Conservation (phyloP, 2,329 filamentous ascomycete species). For the Plectosphaerella cucumerina region DNA sequence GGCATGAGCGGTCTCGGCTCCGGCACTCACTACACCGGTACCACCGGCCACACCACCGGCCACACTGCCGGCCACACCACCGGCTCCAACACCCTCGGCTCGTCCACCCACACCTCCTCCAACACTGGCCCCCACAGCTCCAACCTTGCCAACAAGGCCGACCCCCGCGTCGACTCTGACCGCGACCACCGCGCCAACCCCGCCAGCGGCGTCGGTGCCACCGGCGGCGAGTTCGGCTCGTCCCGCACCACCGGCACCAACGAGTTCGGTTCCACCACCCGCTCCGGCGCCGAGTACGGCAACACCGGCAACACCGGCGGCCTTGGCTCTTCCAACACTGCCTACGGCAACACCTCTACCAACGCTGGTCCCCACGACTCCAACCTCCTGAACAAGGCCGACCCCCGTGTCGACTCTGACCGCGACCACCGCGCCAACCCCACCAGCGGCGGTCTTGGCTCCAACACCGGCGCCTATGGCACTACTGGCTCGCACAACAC, state of each 20-base stretch:
- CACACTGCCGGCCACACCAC: conserved; percentile 2
- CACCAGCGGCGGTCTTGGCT: conserved; percentile 14
- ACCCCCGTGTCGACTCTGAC: conserved; percentile 53
- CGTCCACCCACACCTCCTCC: conserved; percentile 5
- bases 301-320: conserved; percentile 4
- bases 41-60: conserved; percentile 33
- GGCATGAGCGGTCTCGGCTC: conserved; percentile 1
- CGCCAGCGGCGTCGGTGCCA: conserved; percentile 1
- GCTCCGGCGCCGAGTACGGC: conserved; percentile 11
- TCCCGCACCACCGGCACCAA: conserved; percentile 25
- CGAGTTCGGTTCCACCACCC: conserved; percentile 22
- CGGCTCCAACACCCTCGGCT: conserved; percentile 1
- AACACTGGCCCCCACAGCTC: conserved; percentile 32
- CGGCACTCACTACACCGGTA: conserved; percentile 29
- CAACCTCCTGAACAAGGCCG: conserved; percentile 43
- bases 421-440: conserved; percentile 32
- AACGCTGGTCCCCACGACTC: conserved; percentile 40
- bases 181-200: conserved; percentile 22
- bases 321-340: neutral
- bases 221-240: neutral
- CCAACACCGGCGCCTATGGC: conserved; percentile 14
- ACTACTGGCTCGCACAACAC: conserved; percentile 9
- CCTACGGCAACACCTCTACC: conserved; percentile 8
- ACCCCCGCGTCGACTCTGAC: conserved; percentile 45
- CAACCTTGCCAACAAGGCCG: conserved; percentile 38